A percentile compares a stretch with the other conserved stretches of the same genome.
These are phyloP conservation scores for Oenanthe sinensis DNA, from an alignment of 129 eudicot genomes.

Conservation along the genomic window DNA sequence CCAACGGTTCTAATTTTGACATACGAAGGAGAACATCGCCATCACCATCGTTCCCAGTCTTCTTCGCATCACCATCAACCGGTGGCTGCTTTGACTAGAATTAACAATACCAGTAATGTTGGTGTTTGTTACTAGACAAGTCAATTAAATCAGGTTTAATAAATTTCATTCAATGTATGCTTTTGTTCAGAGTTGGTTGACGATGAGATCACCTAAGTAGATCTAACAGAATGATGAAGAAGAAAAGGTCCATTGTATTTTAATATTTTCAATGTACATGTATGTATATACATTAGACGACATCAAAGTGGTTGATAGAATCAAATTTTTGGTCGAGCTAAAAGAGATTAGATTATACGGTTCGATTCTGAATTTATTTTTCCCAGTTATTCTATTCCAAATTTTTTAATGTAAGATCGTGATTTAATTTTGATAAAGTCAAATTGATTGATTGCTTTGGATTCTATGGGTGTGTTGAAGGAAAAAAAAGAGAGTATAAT, in stretches of 20 bases:
- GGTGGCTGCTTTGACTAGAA: not conserved
- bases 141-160: not conserved
- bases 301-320: not conserved
- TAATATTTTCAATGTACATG: not conserved
- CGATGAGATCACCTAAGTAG: not conserved
- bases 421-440: constrained; percentile 1
- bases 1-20: constrained; percentile 66
- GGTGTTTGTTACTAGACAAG: not conserved
- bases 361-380: not conserved
- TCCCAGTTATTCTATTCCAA: not conserved
- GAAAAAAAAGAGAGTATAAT: not conserved
- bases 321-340: not conserved
- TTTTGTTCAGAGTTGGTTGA: not conserved
- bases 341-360: not conserved
- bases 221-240: not conserved
- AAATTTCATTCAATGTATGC: not conserved
- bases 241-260: not conserved
- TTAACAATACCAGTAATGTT: not conserved
- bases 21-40: constrained; percentile 77
- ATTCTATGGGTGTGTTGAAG: not conserved
- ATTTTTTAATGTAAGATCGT: not conserved
- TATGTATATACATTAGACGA: not conserved
- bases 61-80: constrained; percentile 1
- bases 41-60: constrained; percentile 11
- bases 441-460: constrained; percentile 6